Base-by-base conservation (phyloP, 352 stramenopile genomes). In the Aphanomyces invadans region DNA sequence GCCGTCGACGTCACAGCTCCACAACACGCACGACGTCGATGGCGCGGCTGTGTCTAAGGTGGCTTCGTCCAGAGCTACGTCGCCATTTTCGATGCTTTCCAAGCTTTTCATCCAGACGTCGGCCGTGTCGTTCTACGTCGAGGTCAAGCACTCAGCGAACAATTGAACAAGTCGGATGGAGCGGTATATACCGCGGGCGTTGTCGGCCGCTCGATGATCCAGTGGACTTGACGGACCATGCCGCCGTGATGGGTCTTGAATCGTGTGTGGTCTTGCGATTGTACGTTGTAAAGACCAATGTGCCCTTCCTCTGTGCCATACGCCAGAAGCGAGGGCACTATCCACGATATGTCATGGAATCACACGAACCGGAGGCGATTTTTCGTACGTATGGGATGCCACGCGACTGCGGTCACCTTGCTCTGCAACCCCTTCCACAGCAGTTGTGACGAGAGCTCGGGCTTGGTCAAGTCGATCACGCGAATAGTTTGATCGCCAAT, bases 361-460 rank as follows among this genome's bases (percentile, higher is more conserved):
- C 49, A 57, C 12, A 57, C 25, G 12, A 29, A 32, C 36, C 29
- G 21, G 36, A 38, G 10, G 49, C 36, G 29, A 7, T 15, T 48
- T 12, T 74, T 68, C 11, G 76, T 53, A 49, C 82, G 59, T 29
- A 88, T 59, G 7, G 81, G 81, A 70, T 89, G 76, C 81, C 83
- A 92, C 33, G 64, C 67, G 21, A 92, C 71, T 11, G 74, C 79
- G 26, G 81, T 90, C 29, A 92, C 61, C 53, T 90, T 90, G 71
- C 81, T 89, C 48, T 92, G 80, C 28, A 92, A 36, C 3, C 83
- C 81, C 60, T 87, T 92, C 83, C 83, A 92, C 9, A 90, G 74
- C 46, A 90, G 21, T 2, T 90, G 79, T 1, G 72, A 74, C 12
- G 75, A n/a, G n/a, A n/a, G n/a, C n/a, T n/a, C 19, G 32, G 79